Conservation (phyloP, 1,139 yeast species). For the Oligophagozyma castellii region DNA sequence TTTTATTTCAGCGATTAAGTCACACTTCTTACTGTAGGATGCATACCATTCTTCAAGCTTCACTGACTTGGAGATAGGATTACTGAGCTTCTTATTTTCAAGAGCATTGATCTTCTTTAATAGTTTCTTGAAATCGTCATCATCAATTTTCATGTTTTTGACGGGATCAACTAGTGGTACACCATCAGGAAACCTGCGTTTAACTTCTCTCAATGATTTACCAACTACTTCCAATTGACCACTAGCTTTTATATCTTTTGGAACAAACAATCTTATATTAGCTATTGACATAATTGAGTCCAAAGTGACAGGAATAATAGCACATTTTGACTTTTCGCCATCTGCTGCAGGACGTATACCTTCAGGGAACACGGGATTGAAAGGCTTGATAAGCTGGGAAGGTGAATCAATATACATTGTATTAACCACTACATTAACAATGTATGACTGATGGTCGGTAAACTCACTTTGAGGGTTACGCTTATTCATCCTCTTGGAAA, state of each 20-base stretch:
- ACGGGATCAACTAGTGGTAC: constrained; percentile 83
- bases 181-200: constrained; percentile 77
- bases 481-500: constrained; percentile 53
- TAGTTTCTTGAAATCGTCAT: constrained; percentile 56
- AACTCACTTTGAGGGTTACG: constrained; percentile 39
- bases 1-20: constrained; percentile 47
- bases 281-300: constrained; percentile 64
- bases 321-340: constrained; percentile 62
- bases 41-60: constrained; percentile 49
- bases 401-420: constrained; percentile 73
- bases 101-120: constrained; percentile 70
- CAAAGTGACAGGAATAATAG: constrained; percentile 73
- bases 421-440: constrained; percentile 73
- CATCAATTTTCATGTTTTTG: constrained; percentile 81
- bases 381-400: constrained; percentile 50
- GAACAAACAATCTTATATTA: constrained; percentile 67
- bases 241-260: constrained; percentile 60
- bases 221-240: constrained; percentile 62
- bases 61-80: constrained; percentile 57
- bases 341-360: constrained; percentile 75
- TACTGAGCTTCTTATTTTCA: constrained; percentile 55
- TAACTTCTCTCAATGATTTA: constrained; percentile 67
- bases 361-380: constrained; percentile 62
- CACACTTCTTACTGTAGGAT: constrained; percentile 51
- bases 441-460: constrained; percentile 75